Evolutionary conservation across 805 yeast genomes (phyloP), one percentile per base, ranked within the genome.

Genomic region (Candida rishiriensis): DNA sequence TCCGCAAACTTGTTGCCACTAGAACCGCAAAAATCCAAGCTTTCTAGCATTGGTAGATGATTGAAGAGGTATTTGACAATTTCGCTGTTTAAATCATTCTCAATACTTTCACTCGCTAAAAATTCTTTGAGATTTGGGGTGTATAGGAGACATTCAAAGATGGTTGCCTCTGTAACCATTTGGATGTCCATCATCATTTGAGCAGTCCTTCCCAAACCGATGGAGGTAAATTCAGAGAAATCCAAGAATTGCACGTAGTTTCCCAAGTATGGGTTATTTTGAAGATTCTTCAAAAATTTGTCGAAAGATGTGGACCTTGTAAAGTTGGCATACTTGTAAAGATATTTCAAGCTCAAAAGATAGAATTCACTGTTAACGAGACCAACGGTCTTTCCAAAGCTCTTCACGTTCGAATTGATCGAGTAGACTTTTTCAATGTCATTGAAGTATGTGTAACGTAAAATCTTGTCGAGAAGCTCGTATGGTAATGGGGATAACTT

Each of bases 151-250:
- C 88, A 86, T 17, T 77, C 70, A 38, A 76, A 63, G 18, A 89
- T 79, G 2, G 96, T 89, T 26, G 69, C 67, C 34, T 83, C 72
- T 0, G 96, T 89, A 34, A 89, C 88, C 86, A 87, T 86, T 64
- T 89, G 95, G 54, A 89, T 89, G 64, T 86, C 95, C 63, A 79
- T 83, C 65, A 86, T 90, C 96, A 89, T 89, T 53, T 83, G 76
- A 10, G 86, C 88, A 0, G 97, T 85, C 51, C 97, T 72, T 2
- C 97, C 97, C 39, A 89, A 71, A 0, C 97, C 97, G 39, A 90
- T 81, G 0, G 91, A 83, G 1, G 97, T 88, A 63, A 89, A 84
- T 53, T 86, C 91, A 56, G 86, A 85, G 56, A 89, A 90, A 66
- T 89, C 97, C 54, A 90, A 75, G 41, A 83, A 80, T 53, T 81